These are phyloP conservation scores for Russula sp. DNA, from an alignment of 768 basidiomycete species.

Conservation along the genomic window DNA sequence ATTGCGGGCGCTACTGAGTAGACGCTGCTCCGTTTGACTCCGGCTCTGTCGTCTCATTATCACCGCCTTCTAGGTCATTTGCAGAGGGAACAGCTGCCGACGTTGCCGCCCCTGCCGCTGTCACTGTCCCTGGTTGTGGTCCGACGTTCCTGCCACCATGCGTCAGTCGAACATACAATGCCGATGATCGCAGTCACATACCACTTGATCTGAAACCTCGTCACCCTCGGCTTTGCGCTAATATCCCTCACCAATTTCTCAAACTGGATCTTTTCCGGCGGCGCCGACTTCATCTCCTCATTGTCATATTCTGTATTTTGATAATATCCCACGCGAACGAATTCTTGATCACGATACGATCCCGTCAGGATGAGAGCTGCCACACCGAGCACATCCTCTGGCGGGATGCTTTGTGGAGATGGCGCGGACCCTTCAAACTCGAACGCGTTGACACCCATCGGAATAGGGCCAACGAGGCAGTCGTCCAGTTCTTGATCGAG, in stretches of 20 bases:
- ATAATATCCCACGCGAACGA: conserved; percentile 99
- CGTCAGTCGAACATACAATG: not conserved
- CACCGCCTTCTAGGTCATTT: conserved; percentile 46
- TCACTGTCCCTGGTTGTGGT: conserved; percentile 35
- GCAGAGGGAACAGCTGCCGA: conserved; percentile 72
- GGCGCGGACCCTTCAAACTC: conserved; percentile 90
- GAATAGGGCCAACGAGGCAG: conserved; percentile 95
- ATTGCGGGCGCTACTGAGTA: not conserved
- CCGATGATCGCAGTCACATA: conserved; percentile 28
- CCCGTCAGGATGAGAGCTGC: conserved; percentile 96
- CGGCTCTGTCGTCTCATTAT: conserved; percentile 21
- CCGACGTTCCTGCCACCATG: conserved; percentile 26
- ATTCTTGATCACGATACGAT: conserved; percentile 94
- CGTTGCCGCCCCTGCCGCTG: conserved; percentile 53
- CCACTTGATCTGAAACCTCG: conserved; percentile 88
- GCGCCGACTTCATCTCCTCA: conserved; percentile 77
- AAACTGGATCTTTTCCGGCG: conserved; percentile 62
- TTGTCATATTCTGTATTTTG: conserved; percentile 99
- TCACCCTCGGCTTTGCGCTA: conserved; percentile 88
- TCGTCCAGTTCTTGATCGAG: conserved; percentile 97
- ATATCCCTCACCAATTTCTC: conserved; percentile 81
- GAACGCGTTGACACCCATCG: conserved; percentile 94
- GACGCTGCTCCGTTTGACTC: conserved; percentile 13
- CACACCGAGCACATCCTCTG: conserved; percentile 89
- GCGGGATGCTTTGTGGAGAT: conserved; percentile 74